phyloP scores from a whole-genome alignment of 2,329 filamentous ascomycete genomes.

The Geoglossum cookeanum region DNA sequence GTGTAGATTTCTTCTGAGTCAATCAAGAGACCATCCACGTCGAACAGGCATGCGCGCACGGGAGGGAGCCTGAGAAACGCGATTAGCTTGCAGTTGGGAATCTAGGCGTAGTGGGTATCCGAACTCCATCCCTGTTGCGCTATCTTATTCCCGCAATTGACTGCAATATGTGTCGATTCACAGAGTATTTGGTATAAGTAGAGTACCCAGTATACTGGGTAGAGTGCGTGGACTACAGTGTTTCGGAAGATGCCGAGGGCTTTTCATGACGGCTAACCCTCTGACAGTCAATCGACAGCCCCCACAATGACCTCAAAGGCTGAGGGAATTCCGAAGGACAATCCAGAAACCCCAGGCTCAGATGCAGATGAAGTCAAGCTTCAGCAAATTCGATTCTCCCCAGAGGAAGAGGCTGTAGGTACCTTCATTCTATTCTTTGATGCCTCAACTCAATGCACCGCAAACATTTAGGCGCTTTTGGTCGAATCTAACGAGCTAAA shows the following conservation, averaged over 20 bases:
- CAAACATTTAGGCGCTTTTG: conserved; percentile 33
- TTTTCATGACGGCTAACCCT: not conserved
- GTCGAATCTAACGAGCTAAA: conserved; percentile 56
- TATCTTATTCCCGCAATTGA: not conserved
- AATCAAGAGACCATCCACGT: conserved; percentile 95
- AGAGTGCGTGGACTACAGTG: no score
- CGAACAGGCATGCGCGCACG: conserved; percentile 82
- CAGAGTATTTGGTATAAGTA: no score
- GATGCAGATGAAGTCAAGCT: conserved; percentile 6
- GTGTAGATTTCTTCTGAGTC: conserved; percentile 88
- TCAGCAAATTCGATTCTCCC: conserved; percentile 19
- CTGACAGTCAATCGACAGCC: not conserved
- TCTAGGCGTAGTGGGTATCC: not conserved
- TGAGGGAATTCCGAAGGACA: not conserved
- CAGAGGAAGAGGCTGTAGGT: conserved; percentile 25
- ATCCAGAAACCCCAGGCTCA: not conserved
- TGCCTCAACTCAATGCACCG: not conserved
- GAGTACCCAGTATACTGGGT: no score
- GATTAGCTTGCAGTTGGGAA: no score
- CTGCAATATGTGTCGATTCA: not conserved
- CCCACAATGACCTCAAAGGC: not conserved
- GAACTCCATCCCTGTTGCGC: not conserved
- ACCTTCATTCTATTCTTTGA: conserved; percentile 19
- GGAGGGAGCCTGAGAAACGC: conserved; percentile 36
- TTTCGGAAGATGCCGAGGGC: no score